Conservation (phyloP, 179 eudicot species). For the Heliamphora pulchella region DNA sequence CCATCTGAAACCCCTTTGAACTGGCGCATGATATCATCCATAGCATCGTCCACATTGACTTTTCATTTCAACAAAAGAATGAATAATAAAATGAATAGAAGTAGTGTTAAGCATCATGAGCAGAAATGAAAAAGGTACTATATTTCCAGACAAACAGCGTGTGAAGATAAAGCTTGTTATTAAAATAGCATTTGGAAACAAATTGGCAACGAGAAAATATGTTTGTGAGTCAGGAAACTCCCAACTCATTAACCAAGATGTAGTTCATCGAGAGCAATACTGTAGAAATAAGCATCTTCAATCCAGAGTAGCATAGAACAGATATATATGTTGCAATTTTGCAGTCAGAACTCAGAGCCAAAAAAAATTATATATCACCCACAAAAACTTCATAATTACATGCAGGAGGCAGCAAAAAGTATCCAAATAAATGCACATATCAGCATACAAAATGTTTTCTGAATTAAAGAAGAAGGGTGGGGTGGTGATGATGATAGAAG, state of each 20-base stretch:
- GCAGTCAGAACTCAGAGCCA: no score
- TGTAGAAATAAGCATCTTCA: neutral
- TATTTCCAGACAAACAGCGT: conserved; percentile 3
- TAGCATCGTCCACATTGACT: conserved; percentile 98
- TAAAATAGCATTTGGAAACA: neutral
- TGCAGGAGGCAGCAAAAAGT: neutral
- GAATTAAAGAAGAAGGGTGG: neutral
- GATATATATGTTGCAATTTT: no score
- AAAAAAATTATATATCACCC: neutral
- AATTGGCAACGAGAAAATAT: neutral
- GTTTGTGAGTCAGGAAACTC: neutral
- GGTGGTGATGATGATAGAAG: neutral
- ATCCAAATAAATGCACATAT: neutral
- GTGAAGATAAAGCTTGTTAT: neutral
- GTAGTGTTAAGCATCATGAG: neutral
- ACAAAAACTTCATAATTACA: neutral
- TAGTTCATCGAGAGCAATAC: neutral
- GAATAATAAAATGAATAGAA: neutral
- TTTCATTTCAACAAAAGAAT: conserved; percentile 15
- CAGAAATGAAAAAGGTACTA: neutral
- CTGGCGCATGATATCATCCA: conserved; percentile 96
- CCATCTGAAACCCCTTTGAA: conserved; percentile 94
- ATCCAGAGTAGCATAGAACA: neutral
- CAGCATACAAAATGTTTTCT: neutral
- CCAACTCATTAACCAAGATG: conserved; percentile 6